phyloP scores from a whole-genome alignment of 2,329 filamentous ascomycete genomes.

The Ceratocystis papillata region DNA sequence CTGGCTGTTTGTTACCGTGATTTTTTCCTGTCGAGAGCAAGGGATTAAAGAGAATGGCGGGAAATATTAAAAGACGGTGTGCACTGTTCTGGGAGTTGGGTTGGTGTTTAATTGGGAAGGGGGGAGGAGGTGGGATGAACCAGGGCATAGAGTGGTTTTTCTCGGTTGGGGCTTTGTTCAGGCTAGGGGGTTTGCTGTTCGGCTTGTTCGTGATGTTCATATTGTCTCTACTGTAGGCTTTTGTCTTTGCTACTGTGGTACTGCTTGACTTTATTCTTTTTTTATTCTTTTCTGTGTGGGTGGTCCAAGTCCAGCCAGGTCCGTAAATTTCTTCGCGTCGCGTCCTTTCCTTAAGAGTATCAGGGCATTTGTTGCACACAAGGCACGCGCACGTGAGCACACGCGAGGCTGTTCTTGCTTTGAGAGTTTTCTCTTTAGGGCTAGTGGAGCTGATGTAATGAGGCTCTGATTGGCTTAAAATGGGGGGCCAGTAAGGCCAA shows the following conservation, averaged over 20 bases:
- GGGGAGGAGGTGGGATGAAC: neutral
- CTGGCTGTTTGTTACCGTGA: neutral
- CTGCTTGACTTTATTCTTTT: too few species aligned
- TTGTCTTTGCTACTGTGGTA: too few species aligned
- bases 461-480: neutral
- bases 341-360: neutral
- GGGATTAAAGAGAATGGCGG: constrained; percentile 25
- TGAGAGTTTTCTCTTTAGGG: constrained; percentile 1
- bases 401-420: neutral
- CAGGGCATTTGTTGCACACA: neutral
- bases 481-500: neutral
- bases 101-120: constrained; percentile 20
- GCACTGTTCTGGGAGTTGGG: neutral
- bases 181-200: neutral
- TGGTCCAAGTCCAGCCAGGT: neutral
- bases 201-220: too few species aligned
- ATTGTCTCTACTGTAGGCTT: too few species aligned
- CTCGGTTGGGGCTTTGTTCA: neutral
- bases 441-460: neutral
- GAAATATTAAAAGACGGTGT: constrained; percentile 23
- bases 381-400: neutral
- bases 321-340: neutral
- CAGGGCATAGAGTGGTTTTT: constrained; percentile 24
- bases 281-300: neutral
- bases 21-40: neutral